Conservation (phyloP, 768 basidiomycete genomes). For the Russula abietina region DNA sequence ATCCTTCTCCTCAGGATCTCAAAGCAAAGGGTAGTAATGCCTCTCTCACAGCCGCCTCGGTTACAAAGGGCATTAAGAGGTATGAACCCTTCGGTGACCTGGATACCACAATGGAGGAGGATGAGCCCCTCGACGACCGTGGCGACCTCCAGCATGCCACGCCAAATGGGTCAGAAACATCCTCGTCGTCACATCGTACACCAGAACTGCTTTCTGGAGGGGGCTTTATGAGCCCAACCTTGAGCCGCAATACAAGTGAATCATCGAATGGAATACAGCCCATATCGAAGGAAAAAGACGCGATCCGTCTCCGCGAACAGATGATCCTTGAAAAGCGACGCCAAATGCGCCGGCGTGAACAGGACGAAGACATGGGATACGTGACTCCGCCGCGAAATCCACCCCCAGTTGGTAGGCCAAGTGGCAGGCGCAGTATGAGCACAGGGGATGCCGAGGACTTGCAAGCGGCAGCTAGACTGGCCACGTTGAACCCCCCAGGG, state of each 20-base stretch:
- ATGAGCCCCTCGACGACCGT: conserved; percentile 29
- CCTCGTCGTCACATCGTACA: conserved; percentile 14
- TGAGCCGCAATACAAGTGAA: conserved; percentile 40
- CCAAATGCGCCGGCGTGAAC: conserved; percentile 51
- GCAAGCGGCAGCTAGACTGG: conserved; percentile 26
- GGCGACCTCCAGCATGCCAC: conserved; percentile 12
- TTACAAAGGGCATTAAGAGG: conserved; percentile 33
- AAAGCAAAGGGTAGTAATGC: conserved; percentile 21
- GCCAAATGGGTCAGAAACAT: background rate
- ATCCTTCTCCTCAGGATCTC: conserved; percentile 20
- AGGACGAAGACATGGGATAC: conserved; percentile 38
- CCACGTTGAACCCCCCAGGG: conserved; percentile 32
- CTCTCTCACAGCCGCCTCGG: conserved; percentile 29
- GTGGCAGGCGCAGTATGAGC: conserved; percentile 66
- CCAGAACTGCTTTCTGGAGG: conserved; percentile 22
- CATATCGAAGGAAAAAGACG: conserved; percentile 64
- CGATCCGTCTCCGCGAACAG: conserved; percentile 58
- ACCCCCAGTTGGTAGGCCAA: conserved; percentile 36
- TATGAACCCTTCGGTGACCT: conserved; percentile 30
- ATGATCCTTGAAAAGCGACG: conserved; percentile 67
- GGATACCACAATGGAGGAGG: conserved; percentile 33
- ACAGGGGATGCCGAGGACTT: conserved; percentile 61
- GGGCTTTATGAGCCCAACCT: conserved; percentile 24
- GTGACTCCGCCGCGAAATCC: conserved; percentile 32
- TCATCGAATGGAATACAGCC: conserved; percentile 41